Percentiles rank a stretch among this genome's conserved stretches.
phyloP scores from a whole-genome alignment of 2,329 filamentous ascomycete species.

The Leptographium flavum region DNA sequence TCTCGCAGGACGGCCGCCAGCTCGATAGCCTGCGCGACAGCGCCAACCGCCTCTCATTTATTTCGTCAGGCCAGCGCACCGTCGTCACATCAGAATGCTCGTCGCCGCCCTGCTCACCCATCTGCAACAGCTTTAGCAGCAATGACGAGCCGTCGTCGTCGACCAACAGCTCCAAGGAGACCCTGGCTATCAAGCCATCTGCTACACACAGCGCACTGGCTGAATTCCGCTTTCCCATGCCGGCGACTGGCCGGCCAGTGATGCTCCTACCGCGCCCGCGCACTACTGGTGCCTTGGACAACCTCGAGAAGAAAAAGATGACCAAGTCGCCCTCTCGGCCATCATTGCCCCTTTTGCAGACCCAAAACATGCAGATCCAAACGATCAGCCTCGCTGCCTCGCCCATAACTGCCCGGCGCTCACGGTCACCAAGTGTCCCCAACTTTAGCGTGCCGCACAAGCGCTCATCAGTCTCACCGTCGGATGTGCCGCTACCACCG shows the following conservation, averaged over 20 bases:
- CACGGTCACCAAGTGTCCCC: slow-evolving; percentile 20
- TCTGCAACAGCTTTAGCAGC: slow-evolving; percentile 33
- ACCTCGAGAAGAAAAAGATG: background rate
- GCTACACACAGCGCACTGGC: slow-evolving; percentile 21
- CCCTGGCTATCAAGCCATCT: slow-evolving; percentile 27
- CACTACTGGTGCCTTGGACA: background rate
- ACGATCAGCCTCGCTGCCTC: background rate
- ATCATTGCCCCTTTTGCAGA: background rate
- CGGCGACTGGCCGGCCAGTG: slow-evolving; percentile 4
- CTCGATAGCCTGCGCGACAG: slow-evolving; percentile 43
- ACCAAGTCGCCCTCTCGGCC: background rate
- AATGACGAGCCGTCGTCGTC: slow-evolving; percentile 16
- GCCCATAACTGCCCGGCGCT: background rate
- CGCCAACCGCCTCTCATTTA: slow-evolving; percentile 40
- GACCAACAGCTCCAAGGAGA: slow-evolving; percentile 16
- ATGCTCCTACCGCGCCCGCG: background rate
- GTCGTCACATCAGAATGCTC: slow-evolving; percentile 43
- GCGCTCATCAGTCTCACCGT: too few species aligned
- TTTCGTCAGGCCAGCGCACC: slow-evolving; percentile 47
- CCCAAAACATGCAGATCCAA: background rate
- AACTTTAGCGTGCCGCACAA: slow-evolving; percentile 40
- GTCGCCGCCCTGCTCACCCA: slow-evolving; percentile 43
- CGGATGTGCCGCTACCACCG: background rate
- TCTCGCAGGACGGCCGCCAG: slow-evolving; percentile 44
- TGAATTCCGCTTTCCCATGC: slow-evolving; percentile 18